Evolutionary conservation across 2,329 filamentous ascomycete species (phyloP), one percentile per base, ranked within the genome.

Genomic region (Cytospora piceicola): DNA sequence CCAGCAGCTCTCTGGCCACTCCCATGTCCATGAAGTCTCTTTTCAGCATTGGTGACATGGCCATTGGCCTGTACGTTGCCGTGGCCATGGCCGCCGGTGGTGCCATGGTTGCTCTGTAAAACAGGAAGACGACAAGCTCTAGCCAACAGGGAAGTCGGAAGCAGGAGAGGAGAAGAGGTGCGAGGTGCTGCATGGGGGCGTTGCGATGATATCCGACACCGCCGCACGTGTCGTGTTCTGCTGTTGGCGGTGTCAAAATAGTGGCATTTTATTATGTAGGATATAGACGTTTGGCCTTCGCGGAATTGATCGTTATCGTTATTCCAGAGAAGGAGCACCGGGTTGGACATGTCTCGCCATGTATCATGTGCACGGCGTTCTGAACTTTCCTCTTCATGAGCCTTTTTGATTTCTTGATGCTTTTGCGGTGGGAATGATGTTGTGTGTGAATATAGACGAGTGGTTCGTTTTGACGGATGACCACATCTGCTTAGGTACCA

Each of bases 81-180:
- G 80, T 83, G n/a, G 83, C 84, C 42, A 79, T 82, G 74, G 79
- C 76, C 58, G 80, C 80, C 17, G 85, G 85, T 72, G 84, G 81
- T 49, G 79, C 77, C 66, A 85, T 87, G 82, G 73, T 87, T 65
- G 74, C 81, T 67, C 73, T 87, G 76, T 87, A 84, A 81, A 52
- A 20, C 42, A 46, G n/a, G 20, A 9, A 30, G n/a, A 29, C 14
- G 14, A 27, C n/a, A 27, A 24, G 20, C 20, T 39, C 22, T 2
- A 32, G n/a, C 46, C 42, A 32, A 27, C 39, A 42, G 20, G 14
- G 15, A 36, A 61, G 29, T 39, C 54, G 49, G 14, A 11, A n/a
- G 34, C 17, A 27, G 15, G 30, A 36, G 30, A 34, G 27, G 15
- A n/a, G 24, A 42, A n/a, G 42, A 58, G 54, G 42, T 34, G 42